Base-by-base conservation (phyloP, 179 eudicot species). In the Gypsophila paniculata region DNA sequence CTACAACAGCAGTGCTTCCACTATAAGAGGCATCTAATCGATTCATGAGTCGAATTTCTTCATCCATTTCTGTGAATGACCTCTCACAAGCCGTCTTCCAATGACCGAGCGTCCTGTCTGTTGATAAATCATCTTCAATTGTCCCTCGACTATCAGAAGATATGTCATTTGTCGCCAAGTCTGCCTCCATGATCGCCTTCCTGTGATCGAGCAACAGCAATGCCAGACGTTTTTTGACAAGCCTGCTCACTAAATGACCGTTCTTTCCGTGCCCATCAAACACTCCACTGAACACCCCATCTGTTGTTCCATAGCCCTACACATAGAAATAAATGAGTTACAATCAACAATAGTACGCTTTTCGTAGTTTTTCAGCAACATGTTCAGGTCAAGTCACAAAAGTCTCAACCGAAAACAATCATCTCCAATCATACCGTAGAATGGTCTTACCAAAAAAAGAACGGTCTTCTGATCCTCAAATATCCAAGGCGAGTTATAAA, bases 221-320 rank as follows among this genome's bases (percentile, higher is more conserved):
- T 5, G 99, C 96, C 77, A 94, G 90, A 44, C 82, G 79, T 55
- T 85, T 89, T 38, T 93, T 83, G 8, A 94, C 91, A 73, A 75
- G 84, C 79, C 83, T 88, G 65, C 97, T 88, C 23, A 87, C 99
- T 80, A 90, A 65, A 80, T 94, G 99, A 60, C 99, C 99, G 42
- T 85, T 84, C 46, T 91, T 93, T 32, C 98, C 98, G 74, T 93
- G 98, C 65, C 98, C 98, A 82, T 93, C 98, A 81, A 94, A 93
- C 14, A 93, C 97, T 38, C 97, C 97, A 80, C 98, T 87, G 26
- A 88, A 85, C 29, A 89, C 76, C 22, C 92, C 86, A 69, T 86
- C 89, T 38, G 71, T 61, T 48, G 36, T 8, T 10, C 79, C 82
- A 61, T 75, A 79, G 2, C 79, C 82, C 82, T 79, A 12, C 79